These are phyloP conservation scores for Exutisphaerella laricina DNA, from an alignment of 2,329 filamentous ascomycete species.

Conservation along the genomic window DNA sequence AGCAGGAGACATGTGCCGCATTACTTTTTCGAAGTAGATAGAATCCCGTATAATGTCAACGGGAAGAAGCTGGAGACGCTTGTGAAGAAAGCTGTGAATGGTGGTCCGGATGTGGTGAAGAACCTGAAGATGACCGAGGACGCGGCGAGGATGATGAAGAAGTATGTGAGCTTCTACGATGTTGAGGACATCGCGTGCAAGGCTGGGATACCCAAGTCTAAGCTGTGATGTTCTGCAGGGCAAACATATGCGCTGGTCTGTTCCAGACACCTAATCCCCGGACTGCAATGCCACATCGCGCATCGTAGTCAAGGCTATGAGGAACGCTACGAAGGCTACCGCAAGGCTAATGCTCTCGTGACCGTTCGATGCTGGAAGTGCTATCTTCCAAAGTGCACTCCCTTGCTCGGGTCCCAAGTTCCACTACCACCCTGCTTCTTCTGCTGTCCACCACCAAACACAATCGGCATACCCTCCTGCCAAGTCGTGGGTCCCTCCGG, in stretches of 20 bases:
- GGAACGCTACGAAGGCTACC: too few species aligned
- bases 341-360: neutral
- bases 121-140: conserved; percentile 14
- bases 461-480: conserved; percentile 34
- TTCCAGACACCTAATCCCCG: too few species aligned
- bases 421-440: conserved; percentile 4
- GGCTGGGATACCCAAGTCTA: conserved; percentile 1
- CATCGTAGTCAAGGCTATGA: too few species aligned
- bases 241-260: too few species aligned
- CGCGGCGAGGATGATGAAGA: conserved; percentile 8
- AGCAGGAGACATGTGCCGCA: conserved; percentile 12
- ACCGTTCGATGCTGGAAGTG: neutral
- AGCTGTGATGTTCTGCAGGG: conserved; percentile 7
- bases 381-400: conserved; percentile 23
- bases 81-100: conserved; percentile 9
- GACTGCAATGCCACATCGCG: too few species aligned
- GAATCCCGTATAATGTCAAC: conserved; percentile 12
- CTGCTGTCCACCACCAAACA: conserved; percentile 22
- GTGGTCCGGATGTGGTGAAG: conserved; percentile 7
- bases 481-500: conserved; percentile 24
- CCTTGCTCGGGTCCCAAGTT: conserved; percentile 28
- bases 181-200: conserved; percentile 5
- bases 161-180: conserved; percentile 10
- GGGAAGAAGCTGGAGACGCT: conserved; percentile 12
- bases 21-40: conserved; percentile 9